Evolutionary conservation across 1,284 basidiomycete genomes (phyloP).

Genomic region (Trametes hirsuta): DNA sequence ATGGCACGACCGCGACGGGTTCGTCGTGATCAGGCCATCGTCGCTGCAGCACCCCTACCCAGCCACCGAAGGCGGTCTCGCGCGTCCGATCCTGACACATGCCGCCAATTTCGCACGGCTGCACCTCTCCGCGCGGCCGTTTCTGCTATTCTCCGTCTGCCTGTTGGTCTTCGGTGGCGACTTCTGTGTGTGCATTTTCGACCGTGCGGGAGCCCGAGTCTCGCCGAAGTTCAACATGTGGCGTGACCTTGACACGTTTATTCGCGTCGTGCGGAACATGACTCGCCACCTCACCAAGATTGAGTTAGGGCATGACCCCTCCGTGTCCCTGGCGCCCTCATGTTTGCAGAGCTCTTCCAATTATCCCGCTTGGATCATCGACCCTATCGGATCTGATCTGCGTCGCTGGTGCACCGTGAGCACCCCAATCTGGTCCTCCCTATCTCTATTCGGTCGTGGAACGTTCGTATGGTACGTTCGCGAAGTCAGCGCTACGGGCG

Average conservation of each 20-base stretch:
- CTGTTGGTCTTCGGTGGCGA: slow-evolving; percentile 25
- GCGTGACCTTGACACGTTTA: background rate
- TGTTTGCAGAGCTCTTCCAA: background rate
- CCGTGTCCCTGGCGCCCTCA: slow-evolving; percentile 4
- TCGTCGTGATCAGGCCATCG: background rate
- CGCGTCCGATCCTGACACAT: slow-evolving; percentile 3
- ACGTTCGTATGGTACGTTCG: slow-evolving; percentile 20
- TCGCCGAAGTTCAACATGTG: slow-evolving; percentile 15
- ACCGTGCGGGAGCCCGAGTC: slow-evolving; percentile 22
- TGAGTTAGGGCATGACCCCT: slow-evolving; percentile 14
- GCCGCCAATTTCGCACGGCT: slow-evolving; percentile 29
- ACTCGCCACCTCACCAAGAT: background rate
- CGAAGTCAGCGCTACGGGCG: background rate
- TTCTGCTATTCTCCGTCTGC: slow-evolving; percentile 27
- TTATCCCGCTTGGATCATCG: background rate
- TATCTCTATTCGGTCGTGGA: slow-evolving; percentile 25
- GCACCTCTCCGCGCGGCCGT: slow-evolving; percentile 29
- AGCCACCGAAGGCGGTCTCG: background rate
- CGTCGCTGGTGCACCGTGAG: slow-evolving; percentile 6
- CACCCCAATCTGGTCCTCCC: slow-evolving; percentile 21
- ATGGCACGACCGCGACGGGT: background rate
- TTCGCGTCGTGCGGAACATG: slow-evolving; percentile 6
- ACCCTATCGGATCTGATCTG: background rate
- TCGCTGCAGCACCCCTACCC: background rate
- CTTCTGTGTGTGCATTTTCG: slow-evolving; percentile 27